A percentile compares a stretch with the other conserved stretches of the same genome.
Conservation (phyloP, 345 rosid genomes). For the Noccaea bulbosa region DNA sequence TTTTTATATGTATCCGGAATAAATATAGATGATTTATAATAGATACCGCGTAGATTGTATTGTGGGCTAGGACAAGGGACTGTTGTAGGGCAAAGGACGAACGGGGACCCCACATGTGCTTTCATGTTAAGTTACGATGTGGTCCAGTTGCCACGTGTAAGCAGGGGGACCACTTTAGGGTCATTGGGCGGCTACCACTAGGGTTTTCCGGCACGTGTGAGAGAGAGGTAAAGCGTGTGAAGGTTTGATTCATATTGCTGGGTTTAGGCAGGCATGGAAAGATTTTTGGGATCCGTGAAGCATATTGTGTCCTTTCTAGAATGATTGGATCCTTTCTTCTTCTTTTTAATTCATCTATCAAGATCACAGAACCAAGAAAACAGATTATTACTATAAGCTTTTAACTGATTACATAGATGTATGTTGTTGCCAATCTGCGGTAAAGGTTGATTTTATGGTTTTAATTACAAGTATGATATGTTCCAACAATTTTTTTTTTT, state of each 20-base stretch:
- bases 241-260: slow-evolving; percentile 48
- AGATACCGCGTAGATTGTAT: slow-evolving; percentile 45
- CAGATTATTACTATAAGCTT: background rate
- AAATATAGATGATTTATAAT: background rate
- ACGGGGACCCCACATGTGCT: slow-evolving; percentile 38
- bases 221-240: slow-evolving; percentile 30
- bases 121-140: slow-evolving; percentile 46
- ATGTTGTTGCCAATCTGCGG: too few species aligned
- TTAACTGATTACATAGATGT: too few species aligned
- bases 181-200: slow-evolving; percentile 49
- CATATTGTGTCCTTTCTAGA: slow-evolving; percentile 71
- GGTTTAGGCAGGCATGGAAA: slow-evolving; percentile 71
- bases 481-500: too few species aligned
- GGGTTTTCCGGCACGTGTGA: slow-evolving; percentile 51
- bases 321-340: slow-evolving; percentile 45
- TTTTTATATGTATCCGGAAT: background rate
- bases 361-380: background rate
- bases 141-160: slow-evolving; percentile 42
- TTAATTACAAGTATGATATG: background rate
- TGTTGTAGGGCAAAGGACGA: slow-evolving; percentile 40
- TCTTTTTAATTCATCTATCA: background rate
- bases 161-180: slow-evolving; percentile 34
- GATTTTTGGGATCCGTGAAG: slow-evolving; percentile 64
- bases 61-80: slow-evolving; percentile 44
- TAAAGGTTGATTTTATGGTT: too few species aligned